These are phyloP conservation scores for Hypoxylon cercidicola DNA, from an alignment of 495 filamentous ascomycete genomes.

Conservation along the genomic window DNA sequence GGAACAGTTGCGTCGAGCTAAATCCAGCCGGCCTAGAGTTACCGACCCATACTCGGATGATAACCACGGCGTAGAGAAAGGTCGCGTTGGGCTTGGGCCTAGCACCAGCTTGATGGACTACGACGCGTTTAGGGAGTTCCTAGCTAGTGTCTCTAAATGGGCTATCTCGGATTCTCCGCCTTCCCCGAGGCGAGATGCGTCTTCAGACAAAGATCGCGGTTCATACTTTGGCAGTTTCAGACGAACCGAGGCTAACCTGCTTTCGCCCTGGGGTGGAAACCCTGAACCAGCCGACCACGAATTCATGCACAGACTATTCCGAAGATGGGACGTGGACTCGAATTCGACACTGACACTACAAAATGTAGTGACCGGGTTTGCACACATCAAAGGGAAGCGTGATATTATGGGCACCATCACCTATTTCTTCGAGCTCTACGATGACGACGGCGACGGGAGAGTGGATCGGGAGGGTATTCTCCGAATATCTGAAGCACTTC, in stretches of 20 bases:
- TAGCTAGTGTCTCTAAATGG: slow-evolving; percentile 90
- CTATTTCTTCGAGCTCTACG: slow-evolving; percentile 97
- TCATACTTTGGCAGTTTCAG: slow-evolving; percentile 64
- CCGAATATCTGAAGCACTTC: slow-evolving; percentile 89
- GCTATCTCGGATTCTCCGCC: slow-evolving; percentile 79
- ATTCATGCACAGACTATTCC: slow-evolving; percentile 90
- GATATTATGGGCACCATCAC: slow-evolving; percentile 98
- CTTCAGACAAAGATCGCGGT: slow-evolving; percentile 60
- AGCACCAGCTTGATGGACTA: slow-evolving; percentile 95
- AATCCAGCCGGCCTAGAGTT: slow-evolving; percentile 65
- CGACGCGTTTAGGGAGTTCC: slow-evolving; percentile 91
- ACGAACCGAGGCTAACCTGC: slow-evolving; percentile 47
- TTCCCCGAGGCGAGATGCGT: slow-evolving; percentile 64
- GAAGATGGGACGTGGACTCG: slow-evolving; percentile 84
- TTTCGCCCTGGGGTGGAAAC: slow-evolving; percentile 78
- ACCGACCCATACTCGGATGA: slow-evolving; percentile 56
- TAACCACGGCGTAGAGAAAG: slow-evolving; percentile 68
- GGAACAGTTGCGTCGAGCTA: slow-evolving; percentile 73
- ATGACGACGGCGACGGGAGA: slow-evolving; percentile 88
- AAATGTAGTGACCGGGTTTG: slow-evolving; percentile 89
- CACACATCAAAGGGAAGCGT: slow-evolving; percentile 86
- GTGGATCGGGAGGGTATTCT: slow-evolving; percentile 98
- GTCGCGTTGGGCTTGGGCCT: slow-evolving; percentile 88
- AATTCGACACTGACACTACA: slow-evolving; percentile 82
- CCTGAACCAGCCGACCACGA: slow-evolving; percentile 93